Evolutionary conservation across 495 filamentous ascomycete species (phyloP), one percentile per base, ranked within the genome.

Genomic region (Hypoxylon fragiforme): DNA sequence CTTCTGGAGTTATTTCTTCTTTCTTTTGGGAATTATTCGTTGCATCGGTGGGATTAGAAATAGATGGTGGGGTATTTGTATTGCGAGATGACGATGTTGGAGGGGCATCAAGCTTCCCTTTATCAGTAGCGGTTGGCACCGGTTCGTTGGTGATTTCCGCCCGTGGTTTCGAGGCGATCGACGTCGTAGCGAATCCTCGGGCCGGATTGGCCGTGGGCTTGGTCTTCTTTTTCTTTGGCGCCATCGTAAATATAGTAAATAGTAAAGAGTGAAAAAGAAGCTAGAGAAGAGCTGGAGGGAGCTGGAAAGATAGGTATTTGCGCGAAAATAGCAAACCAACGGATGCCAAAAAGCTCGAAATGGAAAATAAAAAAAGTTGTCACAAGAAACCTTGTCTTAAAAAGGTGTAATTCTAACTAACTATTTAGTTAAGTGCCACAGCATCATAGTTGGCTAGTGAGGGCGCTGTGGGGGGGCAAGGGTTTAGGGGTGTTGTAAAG

Each of bases 171-270:
- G 88, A 92, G 31, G 90, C 87, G 41, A 90, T 78, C 9, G 92
- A 97, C 11, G 89, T 91, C 1, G 94, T 98, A 52, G 92, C 90
- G 74, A 97, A 91, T 7, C 91, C 92, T 62, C 94, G 81, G 34
- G 89, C 88, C 20, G 92, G 89, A 70, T 96, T 97, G 13, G 83
- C 77, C 12, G 77, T 80, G 37, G 87, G 74, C 76, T 96, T 96
- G 71, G 89, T 92, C 70, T 94, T 87, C 71, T 89, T 97, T 46
- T 68, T 68, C 74, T 90, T 95, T 64, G 85, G 88, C 42, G 85
- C 85, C 89, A 91, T 91, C 38, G 36, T 73, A 69, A 41, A 48
- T 15, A 12, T 38, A 55, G 4, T 37, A 28, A 12, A 32, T 41
- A 19, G 35, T 31, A 26, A 30, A 20, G n/a, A 28, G 28, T 28